Evolutionary conservation across 2,329 filamentous ascomycete species (phyloP), one percentile per base, ranked within the genome.

Genomic region (Fusarium sp.): DNA sequence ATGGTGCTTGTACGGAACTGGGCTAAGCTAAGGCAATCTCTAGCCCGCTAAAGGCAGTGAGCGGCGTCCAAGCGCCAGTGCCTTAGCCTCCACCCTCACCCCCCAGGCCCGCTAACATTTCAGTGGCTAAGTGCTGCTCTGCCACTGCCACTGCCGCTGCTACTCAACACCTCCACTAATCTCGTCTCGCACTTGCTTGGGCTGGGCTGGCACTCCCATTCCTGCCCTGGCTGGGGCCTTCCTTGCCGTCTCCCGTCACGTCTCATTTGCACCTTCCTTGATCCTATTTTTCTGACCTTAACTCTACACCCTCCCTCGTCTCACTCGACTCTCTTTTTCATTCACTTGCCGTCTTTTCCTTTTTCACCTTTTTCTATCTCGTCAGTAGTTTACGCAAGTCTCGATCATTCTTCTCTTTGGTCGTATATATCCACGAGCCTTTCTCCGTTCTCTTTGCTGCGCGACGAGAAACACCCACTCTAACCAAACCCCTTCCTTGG

Each of bases 381-480:
- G 51, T 41, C 52, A 34, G 38, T 63, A 52, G 22, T 56, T 54
- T 51, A 62, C 52, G 42, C 24, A 54, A 56, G 24, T 48, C 38
- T n/a, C 42, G 39, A 58, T 52, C 72, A 34, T 57, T 66, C 47
- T 56, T 63, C 63, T 47, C 39, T 34, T 70, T 65, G 51, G 41
- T 55, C 50, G 41, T 54, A 57, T 52, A 42, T 57, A 68, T 58
- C 42, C 47, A 61, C 57, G 55, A 55, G 54, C 52, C 34, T 52
- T 62, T n/a, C 60, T 70, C 67, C 48, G 59, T 63, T 75, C 75
- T 78, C 75, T 62, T 78, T 77, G 74, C 77, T 78, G 75, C 41
- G 77, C 77, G 74, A 78, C 75, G 77, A 78, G 77, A 78, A 70
- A 22, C 47, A 62, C 42, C 62, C 42, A 66, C 55, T 61, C 22